Base-by-base conservation (phyloP, 352 stramenopile genomes). In the Globisporangium middletonii region DNA sequence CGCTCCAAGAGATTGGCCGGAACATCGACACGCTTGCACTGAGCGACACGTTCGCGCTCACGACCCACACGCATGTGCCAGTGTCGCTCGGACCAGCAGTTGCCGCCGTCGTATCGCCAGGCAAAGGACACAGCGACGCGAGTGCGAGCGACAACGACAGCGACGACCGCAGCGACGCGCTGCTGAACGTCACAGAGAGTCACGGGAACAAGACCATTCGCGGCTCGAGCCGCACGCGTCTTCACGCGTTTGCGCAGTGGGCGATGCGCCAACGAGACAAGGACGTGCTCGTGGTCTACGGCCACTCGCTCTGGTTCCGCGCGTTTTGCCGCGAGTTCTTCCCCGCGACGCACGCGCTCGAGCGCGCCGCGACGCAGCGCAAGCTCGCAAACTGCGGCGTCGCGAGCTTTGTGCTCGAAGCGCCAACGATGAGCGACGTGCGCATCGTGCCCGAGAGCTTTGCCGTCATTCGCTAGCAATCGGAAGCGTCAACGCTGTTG, bases 1-100 rank as follows among this genome's bases (percentile, higher is more conserved):
- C 67, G 65, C 67, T 96, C 18, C 86, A 96, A 53, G 85, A 96
- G 66, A 83, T 96, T 27, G 83, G 82, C 23, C 73, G 83, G 50
- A 95, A 95, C 69, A 73, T 94, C 8, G 86, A 96, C 62, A 92
- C 84, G 27, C 58, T 96, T 41, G 71, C 86, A n/a, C 73, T 92
- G 41, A 88, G 74, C 56, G 66, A 73, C 13, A 71, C 79, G 33
- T 74, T 88, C 38, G 33, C 57, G 1, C 59, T 85, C 8, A 59
- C 69, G 18, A 60, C 77, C 33, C 33, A 12, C 33, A 1, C 33
- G 33, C 7, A 5, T 9, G 33, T 9, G 4, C 33, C 33, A 38
- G 3, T 6, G 6, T 38, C 33, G 7, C 33, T 38, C 7, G 33
- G 6, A 12, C 3, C 33, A 38, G 5, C 56, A 69, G 4, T 63